A percentile compares a stretch with the other conserved stretches of the same genome.
These are phyloP conservation scores for Limnanthes douglasii DNA, from an alignment of 345 rosid genomes.

Conservation along the genomic window DNA sequence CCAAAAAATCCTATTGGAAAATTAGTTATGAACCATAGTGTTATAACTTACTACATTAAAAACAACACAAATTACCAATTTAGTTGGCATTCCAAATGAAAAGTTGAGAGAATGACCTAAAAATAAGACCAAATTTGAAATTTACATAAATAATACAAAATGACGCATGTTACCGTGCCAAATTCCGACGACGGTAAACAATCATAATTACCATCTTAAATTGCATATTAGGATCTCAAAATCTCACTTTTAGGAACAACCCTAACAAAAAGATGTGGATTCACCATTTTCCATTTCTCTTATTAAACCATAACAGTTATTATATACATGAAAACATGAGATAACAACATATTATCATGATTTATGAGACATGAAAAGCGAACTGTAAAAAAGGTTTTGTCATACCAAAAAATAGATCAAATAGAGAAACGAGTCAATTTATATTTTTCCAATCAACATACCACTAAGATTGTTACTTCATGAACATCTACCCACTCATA, in stretches of 20 bases:
- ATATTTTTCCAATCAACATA: constrained; percentile 15
- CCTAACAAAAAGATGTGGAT: constrained; percentile 11
- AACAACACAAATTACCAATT: constrained; percentile 17
- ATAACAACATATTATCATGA: constrained; percentile 14
- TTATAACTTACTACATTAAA: constrained; percentile 28
- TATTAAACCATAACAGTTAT: constrained; percentile 19
- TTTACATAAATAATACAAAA: constrained; percentile 15
- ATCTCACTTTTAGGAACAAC: constrained; percentile 21
- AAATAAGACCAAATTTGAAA: too few relatives aligned
- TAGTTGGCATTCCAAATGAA: too few relatives aligned
- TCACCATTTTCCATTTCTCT: constrained; percentile 17
- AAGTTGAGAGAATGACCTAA: too few relatives aligned
- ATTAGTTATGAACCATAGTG: constrained; percentile 17
- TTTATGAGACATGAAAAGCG: constrained; percentile 13
- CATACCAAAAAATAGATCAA: constrained; percentile 26
- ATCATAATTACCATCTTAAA: constrained; percentile 16
- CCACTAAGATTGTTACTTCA: constrained; percentile 22
- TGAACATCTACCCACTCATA: constrained; percentile 38
- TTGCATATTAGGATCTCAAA: constrained; percentile 10
- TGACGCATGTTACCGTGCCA: constrained; percentile 13
- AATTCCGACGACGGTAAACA: constrained; percentile 6
- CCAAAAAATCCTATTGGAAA: too few relatives aligned
- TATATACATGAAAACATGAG: constrained; percentile 15
- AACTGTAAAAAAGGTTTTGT: constrained; percentile 11
- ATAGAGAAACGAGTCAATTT: constrained; percentile 13